Percentiles rank a stretch among this genome's conserved stretches.
Evolutionary conservation across 2,329 filamentous ascomycete species (phyloP).

Genomic region (Akanthomyces lecanii): DNA sequence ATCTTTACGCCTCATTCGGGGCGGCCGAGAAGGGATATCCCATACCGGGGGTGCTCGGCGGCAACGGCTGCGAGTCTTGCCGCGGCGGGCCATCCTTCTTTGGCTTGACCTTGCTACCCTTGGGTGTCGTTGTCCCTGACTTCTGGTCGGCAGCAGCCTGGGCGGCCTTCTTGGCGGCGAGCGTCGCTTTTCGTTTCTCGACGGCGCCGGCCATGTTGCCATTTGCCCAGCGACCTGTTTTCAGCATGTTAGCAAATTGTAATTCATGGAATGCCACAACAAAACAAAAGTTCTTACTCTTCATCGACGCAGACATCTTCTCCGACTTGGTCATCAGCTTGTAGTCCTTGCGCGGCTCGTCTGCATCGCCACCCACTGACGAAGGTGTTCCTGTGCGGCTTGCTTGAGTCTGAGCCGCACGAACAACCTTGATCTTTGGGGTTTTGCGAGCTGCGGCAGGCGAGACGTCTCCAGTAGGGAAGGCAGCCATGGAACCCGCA

Average conservation of each 20-base stretch:
- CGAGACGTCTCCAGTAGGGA: background rate
- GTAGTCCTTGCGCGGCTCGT: constrained; percentile 50
- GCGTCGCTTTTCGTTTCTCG: constrained; percentile 56
- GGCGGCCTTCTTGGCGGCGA: constrained; percentile 54
- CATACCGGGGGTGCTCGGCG: constrained; percentile 5
- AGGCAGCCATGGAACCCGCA: background rate
- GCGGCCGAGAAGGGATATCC: constrained; percentile 3
- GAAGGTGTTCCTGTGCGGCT: constrained; percentile 30
- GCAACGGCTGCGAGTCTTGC: constrained; percentile 18
- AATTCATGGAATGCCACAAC: background rate
- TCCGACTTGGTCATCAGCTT: constrained; percentile 60
- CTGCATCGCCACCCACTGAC: constrained; percentile 30
- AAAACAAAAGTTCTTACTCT: constrained; percentile 43
- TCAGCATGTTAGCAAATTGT: background rate
- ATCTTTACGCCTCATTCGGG: background rate
- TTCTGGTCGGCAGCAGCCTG: constrained; percentile 39
- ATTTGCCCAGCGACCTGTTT: constrained; percentile 53
- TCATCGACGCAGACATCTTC: constrained; percentile 64
- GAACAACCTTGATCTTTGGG: constrained; percentile 38
- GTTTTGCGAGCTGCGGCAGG: constrained; percentile 28
- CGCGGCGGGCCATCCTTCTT: constrained; percentile 32
- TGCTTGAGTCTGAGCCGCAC: constrained; percentile 22
- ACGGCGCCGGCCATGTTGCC: constrained; percentile 59
- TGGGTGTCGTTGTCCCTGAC: constrained; percentile 34
- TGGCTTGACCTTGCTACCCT: constrained; percentile 32